Base-by-base conservation (phyloP, 306 rosid species). In the Delonix regia region DNA sequence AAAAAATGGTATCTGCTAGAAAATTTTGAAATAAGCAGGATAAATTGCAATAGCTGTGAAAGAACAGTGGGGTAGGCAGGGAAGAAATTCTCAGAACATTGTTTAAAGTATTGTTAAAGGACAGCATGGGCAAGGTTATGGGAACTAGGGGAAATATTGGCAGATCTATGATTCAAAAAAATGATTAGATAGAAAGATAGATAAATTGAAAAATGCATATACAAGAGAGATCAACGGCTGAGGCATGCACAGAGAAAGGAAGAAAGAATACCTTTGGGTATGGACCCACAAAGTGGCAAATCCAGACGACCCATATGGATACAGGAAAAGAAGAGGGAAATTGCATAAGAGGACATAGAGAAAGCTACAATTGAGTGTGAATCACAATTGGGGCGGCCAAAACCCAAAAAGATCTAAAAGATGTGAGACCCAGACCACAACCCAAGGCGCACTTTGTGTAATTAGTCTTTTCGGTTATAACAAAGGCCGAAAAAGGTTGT, bases 311-410 rank as follows among this genome's bases (percentile, higher is more conserved):
- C 85, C 66, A 75, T 15, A 42, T 7, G 53, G 34, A 15, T 21
- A 16, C 1, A 41, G 9, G 33, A 5, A 49, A 6, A 16, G 8
- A 51, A 7, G 57, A n/a, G 25, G 57, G 15, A 1, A 52, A 52
- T 30, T 8, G 39, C 27, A 27, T 3, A 33, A 28, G 45, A 61
- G 77, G 34, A 13, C 73, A 59, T 38, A 5, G 0, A 18, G 56
- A 83, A 83, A 76, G 85, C 36, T 25, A 45, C 61, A 68, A 69
- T 9, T 34, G 22, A 25, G 27, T 36, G 59, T 39, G 42, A 69
- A 53, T 74, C 30, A 75, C 78, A 39, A 73, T 61, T 81, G 74
- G 82, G 89, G 85, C 76, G 84, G 86, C 91, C 68, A 85, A 88
- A 83, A 78, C 64, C 24, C 9, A 55, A 83, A 80, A 59, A 56